These are phyloP conservation scores for Phytophthora ohioensis DNA, from an alignment of 352 stramenopile genomes.

Conservation along the genomic window DNA sequence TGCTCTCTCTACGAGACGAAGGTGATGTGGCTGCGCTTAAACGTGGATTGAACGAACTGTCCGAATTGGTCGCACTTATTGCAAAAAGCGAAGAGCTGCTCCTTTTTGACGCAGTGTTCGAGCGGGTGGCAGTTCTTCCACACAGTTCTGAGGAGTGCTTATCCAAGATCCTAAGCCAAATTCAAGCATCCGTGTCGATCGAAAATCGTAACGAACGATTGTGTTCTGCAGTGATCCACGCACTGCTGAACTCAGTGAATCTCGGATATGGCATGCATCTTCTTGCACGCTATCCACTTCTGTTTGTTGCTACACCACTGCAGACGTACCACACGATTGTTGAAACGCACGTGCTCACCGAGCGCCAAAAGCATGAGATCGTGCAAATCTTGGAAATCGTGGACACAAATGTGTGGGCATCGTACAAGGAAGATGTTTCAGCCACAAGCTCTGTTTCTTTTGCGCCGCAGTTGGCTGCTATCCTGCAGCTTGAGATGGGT, in stretches of 20 bases:
- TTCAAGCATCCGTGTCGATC: conserved; percentile 50
- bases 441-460: conserved; percentile 63
- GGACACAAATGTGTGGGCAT: conserved; percentile 84
- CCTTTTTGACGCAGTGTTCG: conserved; percentile 54
- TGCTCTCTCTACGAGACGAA: conserved; percentile 47
- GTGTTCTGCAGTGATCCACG: conserved; percentile 71
- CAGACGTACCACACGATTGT: conserved; percentile 85
- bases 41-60: conserved; percentile 49
- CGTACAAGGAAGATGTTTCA: conserved; percentile 72
- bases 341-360: conserved; percentile 70
- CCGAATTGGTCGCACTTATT: conserved; percentile 55
- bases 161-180: conserved; percentile 58
- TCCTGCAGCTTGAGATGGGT: conserved; percentile 73
- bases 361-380: conserved; percentile 73
- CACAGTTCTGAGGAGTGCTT: conserved; percentile 44
- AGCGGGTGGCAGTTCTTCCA: conserved; percentile 42
- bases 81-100: conserved; percentile 51
- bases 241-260: conserved; percentile 70
- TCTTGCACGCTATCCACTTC: conserved; percentile 64
- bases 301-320: conserved; percentile 72
- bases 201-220: conserved; percentile 59
- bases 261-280: conserved; percentile 65
- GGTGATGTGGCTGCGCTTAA: conserved; percentile 8
- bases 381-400: conserved; percentile 81
- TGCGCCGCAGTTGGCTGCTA: conserved; percentile 71